Evolutionary conservation across 2,329 filamentous ascomycete genomes (phyloP), one percentile per base, ranked within the genome.

Genomic region (Aspergillus japonicus): DNA sequence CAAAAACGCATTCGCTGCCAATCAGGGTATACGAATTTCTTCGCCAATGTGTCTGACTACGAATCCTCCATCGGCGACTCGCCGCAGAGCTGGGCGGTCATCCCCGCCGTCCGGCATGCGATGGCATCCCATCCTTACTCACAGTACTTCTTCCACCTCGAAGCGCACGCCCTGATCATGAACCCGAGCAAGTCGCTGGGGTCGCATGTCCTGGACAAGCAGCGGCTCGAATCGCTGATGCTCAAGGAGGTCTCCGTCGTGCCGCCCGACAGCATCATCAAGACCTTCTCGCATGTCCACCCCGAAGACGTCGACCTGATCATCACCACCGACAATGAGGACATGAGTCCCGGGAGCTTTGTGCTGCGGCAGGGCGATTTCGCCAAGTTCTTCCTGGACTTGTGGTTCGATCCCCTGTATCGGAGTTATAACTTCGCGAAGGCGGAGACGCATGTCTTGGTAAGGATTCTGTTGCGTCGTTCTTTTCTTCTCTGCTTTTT

Each of bases 401-500:
- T 91, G 1, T 99, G 95, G 95, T 96, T 95, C 71, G 92, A 98
- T 73, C 95, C 95, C 51, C 80, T 98, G 48, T 99, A 96, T 77
- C 85, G 94, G 64, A 90, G 84, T 66, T 99, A 99, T 79, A 96
- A 96, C 73, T 99, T 99, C 71, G 91, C 96, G 71, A 97, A 96
- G 75, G 93, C 92, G 0, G 95, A 99, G 76, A 86, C 83, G 24
- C 94, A 99, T 80, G 93, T 94, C 54, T 77, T 99, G 80, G 95
- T 92, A 81, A 73, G 87, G 74, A 31, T 54, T 31, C 23, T 29
- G 44, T 29, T 29, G 26, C 8, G 26, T 29, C 23, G 23, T 23
- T 23, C 2, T 23, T n/a, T 47, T 11, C 42, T 29, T 19, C 26
- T 23, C 26, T 33, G 16, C 35, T 26, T 16, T 16, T 12, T 5